Evolutionary conservation across 371 early-diverging fungal genomes (phyloP).

Genomic region (Saksenaea vasiformis): DNA sequence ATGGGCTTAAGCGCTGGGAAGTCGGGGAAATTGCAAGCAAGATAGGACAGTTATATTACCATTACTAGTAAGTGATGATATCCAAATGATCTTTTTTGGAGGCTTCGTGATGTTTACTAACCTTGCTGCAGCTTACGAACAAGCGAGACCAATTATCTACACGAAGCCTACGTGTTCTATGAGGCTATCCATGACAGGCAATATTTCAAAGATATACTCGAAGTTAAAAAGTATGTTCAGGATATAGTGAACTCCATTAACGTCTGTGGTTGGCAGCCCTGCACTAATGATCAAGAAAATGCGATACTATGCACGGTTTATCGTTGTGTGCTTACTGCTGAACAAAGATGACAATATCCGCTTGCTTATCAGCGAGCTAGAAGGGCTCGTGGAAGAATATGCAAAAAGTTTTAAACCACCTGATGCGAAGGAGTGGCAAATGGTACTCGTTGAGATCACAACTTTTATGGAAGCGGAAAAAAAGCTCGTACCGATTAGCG

Average conservation of each 20-base stretch:
- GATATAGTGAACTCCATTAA: not conserved
- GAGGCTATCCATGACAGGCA: conserved; percentile 93
- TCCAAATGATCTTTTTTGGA: not conserved
- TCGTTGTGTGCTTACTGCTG: conserved; percentile 90
- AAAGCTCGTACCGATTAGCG: conserved; percentile 76
- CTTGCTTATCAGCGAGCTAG: conserved; percentile 80
- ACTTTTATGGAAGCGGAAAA: conserved; percentile 91
- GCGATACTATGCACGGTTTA: conserved; percentile 95
- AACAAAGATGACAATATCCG: conserved; percentile 80
- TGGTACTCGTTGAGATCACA: conserved; percentile 87
- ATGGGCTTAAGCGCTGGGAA: conserved; percentile 95
- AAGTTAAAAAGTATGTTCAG: conserved; percentile 73
- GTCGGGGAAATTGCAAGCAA: conserved; percentile 98
- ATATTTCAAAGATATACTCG: conserved; percentile 92
- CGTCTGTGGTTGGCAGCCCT: conserved; percentile 54
- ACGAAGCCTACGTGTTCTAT: conserved; percentile 94
- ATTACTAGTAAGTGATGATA: conserved; percentile 70
- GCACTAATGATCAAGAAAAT: conserved; percentile 94
- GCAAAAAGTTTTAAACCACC: conserved; percentile 80
- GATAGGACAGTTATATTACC: conserved; percentile 93
- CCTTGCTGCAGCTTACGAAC: conserved; percentile 71
- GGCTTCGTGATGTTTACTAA: not conserved
- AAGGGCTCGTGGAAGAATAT: conserved; percentile 85
- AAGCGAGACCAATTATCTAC: conserved; percentile 92
- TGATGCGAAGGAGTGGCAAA: conserved; percentile 92